These are phyloP conservation scores for Fistulifera pelliculosa DNA, from an alignment of 108 stramenopile species.

Conservation along the genomic window DNA sequence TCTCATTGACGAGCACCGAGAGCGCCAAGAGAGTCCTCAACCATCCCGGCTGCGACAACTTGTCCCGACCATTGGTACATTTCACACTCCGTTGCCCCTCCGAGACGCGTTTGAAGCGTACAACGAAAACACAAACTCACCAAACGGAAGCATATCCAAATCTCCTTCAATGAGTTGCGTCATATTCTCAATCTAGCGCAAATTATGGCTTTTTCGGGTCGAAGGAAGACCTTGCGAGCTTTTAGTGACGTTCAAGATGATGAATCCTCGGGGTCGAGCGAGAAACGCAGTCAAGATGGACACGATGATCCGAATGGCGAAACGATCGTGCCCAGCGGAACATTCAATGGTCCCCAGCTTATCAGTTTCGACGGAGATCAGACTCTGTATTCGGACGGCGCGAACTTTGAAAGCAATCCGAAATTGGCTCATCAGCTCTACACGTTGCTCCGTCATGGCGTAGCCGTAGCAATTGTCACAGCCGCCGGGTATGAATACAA, in stretches of 20 bases:
- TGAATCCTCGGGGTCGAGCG: constrained; percentile 4
- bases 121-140: constrained; percentile 80
- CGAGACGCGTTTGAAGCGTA: constrained; percentile 72
- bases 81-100: constrained; percentile 78
- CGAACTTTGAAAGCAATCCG: constrained; percentile 84
- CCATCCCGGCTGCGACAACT: constrained; percentile 43
- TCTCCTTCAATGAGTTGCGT: constrained; percentile 84
- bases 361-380: constrained; percentile 93
- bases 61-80: constrained; percentile 82
- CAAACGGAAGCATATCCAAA: constrained; percentile 69
- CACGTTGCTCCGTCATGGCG: constrained; percentile 64
- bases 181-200: constrained; percentile 89
- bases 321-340: background rate
- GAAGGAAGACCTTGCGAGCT: background rate
- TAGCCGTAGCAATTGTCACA: constrained; percentile 85
- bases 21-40: background rate
- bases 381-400: constrained; percentile 84
- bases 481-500: constrained; percentile 93
- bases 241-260: background rate
- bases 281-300: background rate
- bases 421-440: constrained; percentile 68
- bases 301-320: background rate
- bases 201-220: constrained; percentile 63
- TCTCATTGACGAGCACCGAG: constrained; percentile 82
- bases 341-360: constrained; percentile 57